Base-by-base conservation (phyloP, 805 yeast species). In the Cyberlindnera maritima region DNA sequence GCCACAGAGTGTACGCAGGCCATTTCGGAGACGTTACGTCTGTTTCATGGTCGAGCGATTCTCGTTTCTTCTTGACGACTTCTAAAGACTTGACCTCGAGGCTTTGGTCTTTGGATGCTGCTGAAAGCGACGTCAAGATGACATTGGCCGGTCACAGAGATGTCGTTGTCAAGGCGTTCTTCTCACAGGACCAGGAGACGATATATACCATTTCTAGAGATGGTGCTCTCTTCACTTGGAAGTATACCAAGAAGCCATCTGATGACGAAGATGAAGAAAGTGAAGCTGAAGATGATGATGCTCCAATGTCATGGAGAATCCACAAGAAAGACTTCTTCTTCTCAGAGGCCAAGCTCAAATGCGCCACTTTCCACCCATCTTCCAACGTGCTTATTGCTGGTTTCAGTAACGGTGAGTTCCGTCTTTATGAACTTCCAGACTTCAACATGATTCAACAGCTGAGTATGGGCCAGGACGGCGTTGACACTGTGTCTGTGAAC, bases 181-280 rank as follows among this genome's bases (percentile, higher is more conserved):
- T 94, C 68, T 82, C 86, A 57, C 76, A 76, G n/a, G 79, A 82
- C 46, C 99, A 94, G 68, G 97, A 94, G 61, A 78, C 81, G 48
- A 88, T 94, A 40, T 92, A 89, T 61, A 91, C 98, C 0, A 76
- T 94, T 15, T 87, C 96, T 63, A 88, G 86, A 64, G 99, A 94
- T 62, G 99, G 98, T 46, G 97, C 99, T 0, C 70, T 92, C 46
- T 88, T 91, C 63, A 79, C 79, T 59, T 94, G 99, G 98, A 90
- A 88, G 61, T 94, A 86, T 63, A 76, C 85, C 2, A 77, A 77
- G 49, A 76, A 72, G 52, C 79, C 79, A 43, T 67, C 72, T 1
- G 77, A 74, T 8, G 70, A 64, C 20, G 35, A 41, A 11, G 74
- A 69, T 25, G 78, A 71, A 8, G 79, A 70, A 8, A 68, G 62